These are phyloP conservation scores for Elymus sibiricus DNA, from an alignment of 176 grass and related monocot genomes.

Conservation along the genomic window DNA sequence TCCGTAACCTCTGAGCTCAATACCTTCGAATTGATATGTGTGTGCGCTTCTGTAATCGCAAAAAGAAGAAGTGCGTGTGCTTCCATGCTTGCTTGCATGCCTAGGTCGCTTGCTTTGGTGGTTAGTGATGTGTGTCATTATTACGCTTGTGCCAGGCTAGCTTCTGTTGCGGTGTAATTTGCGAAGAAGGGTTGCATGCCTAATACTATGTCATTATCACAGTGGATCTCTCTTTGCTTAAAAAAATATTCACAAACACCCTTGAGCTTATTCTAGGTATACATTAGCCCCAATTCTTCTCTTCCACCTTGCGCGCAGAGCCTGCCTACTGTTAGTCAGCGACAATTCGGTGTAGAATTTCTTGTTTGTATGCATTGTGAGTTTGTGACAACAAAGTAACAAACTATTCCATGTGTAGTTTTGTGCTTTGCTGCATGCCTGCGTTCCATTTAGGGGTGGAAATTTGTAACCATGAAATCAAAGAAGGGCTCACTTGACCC, in stretches of 20 bases:
- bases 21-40: neutral
- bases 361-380: neutral
- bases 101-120: neutral
- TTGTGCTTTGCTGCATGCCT: neutral
- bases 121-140: constrained; percentile 1
- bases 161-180: neutral
- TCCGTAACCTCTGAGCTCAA: neutral
- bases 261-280: neutral
- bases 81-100: neutral
- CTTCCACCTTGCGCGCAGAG: neutral
- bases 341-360: neutral
- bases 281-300: neutral
- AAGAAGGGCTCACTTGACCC: neutral
- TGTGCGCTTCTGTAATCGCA: constrained; percentile 3
- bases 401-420: neutral
- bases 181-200: neutral
- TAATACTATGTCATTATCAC: neutral
- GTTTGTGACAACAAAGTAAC: neutral
- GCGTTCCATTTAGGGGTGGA: neutral
- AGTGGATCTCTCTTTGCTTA: neutral
- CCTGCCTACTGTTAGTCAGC: neutral
- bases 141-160: neutral
- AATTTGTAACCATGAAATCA: neutral
- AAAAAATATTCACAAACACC: neutral
- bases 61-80: neutral